Evolutionary conservation across 1,139 yeast genomes (phyloP).

Genomic region (Schizosaccharomyces versatilis): DNA sequence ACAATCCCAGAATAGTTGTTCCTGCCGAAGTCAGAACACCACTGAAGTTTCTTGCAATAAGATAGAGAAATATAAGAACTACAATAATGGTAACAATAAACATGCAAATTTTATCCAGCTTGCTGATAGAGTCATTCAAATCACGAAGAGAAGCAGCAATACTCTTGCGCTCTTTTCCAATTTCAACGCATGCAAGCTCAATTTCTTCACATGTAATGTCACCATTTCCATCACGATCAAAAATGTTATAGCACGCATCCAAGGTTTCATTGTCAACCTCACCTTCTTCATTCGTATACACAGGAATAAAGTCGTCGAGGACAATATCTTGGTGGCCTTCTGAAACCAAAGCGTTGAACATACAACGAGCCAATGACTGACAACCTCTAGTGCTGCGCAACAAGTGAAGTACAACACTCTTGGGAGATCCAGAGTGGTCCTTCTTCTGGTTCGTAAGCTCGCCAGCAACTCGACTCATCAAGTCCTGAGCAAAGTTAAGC

Average conservation of each 20-base stretch:
- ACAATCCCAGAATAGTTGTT: conserved; percentile 22
- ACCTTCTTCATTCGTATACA: conserved; percentile 15
- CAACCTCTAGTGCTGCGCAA: conserved; percentile 18
- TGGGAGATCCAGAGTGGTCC: conserved; percentile 14
- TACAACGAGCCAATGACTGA: conserved; percentile 21
- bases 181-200: conserved; percentile 19
- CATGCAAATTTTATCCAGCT: conserved; percentile 21
- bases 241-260: conserved; percentile 18
- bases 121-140: conserved; percentile 24
- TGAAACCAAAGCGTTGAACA: conserved; percentile 22
- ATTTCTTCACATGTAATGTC: conserved; percentile 23
- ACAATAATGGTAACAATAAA: conserved; percentile 20
- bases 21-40: conserved; percentile 25
- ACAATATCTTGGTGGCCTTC: not conserved
- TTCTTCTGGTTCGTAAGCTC: conserved; percentile 14
- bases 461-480: conserved; percentile 18
- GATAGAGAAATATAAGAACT: conserved; percentile 22
- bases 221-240: conserved; percentile 23
- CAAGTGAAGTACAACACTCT: conserved; percentile 20
- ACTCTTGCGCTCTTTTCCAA: conserved; percentile 21
- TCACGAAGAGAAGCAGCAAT: conserved; percentile 22
- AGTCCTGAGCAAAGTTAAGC: conserved; percentile 18
- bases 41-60: conserved; percentile 23
- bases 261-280: conserved; percentile 18
- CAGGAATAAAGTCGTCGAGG: conserved; percentile 1